phyloP scores from a whole-genome alignment of 805 yeast genomes.

The Cephaloascus fragrans region DNA sequence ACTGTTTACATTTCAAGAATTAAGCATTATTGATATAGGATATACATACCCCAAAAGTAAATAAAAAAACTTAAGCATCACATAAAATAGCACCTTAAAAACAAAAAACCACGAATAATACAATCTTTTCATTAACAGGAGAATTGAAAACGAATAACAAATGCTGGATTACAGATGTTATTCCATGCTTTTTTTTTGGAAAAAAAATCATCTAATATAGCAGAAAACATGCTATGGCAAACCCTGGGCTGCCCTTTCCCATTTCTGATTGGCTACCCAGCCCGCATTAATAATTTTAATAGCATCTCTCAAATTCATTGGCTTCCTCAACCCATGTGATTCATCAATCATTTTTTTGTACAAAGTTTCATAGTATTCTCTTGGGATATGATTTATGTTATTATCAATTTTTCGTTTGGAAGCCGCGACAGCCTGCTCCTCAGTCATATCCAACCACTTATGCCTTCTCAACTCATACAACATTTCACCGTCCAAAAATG shows the following conservation, averaged over 20 bases:
- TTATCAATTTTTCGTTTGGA: slow-evolving; percentile 6
- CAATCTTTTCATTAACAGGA: too few relatives aligned
- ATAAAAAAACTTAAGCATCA: too few relatives aligned
- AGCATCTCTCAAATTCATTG: slow-evolving; percentile 68
- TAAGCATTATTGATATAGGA: too few relatives aligned
- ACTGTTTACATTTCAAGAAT: too few relatives aligned
- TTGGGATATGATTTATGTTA: slow-evolving; percentile 26
- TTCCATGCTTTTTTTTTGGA: too few relatives aligned
- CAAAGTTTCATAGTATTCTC: slow-evolving; percentile 47
- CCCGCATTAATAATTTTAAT: slow-evolving; percentile 69
- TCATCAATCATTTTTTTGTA: slow-evolving; percentile 65
- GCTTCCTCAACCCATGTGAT: slow-evolving; percentile 54
- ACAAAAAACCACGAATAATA: too few relatives aligned
- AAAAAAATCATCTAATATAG: too few relatives aligned
- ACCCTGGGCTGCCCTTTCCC: slow-evolving; percentile 47
- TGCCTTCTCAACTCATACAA: slow-evolving; percentile 65
- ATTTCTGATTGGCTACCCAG: slow-evolving; percentile 71
- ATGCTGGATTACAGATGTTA: too few relatives aligned
- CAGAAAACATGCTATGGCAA: too few relatives aligned
- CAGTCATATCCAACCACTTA: slow-evolving; percentile 50
- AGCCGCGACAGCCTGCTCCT: slow-evolving; percentile 10
- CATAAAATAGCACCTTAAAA: too few relatives aligned
- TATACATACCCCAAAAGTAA: too few relatives aligned
- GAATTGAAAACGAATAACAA: slow-evolving; percentile 7
- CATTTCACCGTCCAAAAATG: slow-evolving; percentile 42